Evolutionary conservation across 2,329 filamentous ascomycete genomes (phyloP).

Genomic region (Scedosporium apiospermum): DNA sequence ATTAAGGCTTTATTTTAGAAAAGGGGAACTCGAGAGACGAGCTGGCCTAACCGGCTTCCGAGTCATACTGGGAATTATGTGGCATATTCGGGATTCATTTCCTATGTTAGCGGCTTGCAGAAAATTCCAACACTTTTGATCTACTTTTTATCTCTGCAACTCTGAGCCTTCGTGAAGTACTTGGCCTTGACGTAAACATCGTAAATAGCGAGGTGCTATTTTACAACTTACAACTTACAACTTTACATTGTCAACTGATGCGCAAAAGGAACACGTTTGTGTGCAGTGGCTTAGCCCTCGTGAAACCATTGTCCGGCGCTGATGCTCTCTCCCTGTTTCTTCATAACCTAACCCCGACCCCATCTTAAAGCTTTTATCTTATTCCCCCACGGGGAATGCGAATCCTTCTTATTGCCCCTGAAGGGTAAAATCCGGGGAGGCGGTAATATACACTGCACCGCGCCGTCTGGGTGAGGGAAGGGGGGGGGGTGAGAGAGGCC

Average conservation of each 20-base stretch:
- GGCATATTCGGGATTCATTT: not conserved
- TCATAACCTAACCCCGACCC: not conserved
- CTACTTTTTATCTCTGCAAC: too few relatives aligned
- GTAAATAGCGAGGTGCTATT: too few relatives aligned
- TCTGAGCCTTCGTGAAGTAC: not conserved
- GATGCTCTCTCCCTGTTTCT: not conserved
- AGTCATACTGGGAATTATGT: not conserved
- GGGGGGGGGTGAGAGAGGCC: not conserved
- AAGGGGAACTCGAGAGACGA: not conserved
- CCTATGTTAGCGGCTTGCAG: too few relatives aligned
- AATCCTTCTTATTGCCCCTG: not conserved
- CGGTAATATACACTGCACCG: not conserved
- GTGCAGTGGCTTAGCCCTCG: not conserved
- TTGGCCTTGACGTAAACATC: not conserved
- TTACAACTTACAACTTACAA: too few relatives aligned
- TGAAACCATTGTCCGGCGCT: not conserved
- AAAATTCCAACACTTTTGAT: too few relatives aligned
- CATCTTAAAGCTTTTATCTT: not conserved
- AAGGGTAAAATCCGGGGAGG: not conserved
- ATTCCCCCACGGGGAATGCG: not conserved
- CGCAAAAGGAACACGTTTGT: not conserved
- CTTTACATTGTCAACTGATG: too few relatives aligned
- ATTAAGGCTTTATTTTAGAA: not conserved
- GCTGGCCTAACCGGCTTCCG: not conserved
- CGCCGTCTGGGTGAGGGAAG: not conserved